Evolutionary conservation across 805 yeast species (phyloP), one percentile per base, ranked within the genome.

Genomic region (Barnettozyma sp.): DNA sequence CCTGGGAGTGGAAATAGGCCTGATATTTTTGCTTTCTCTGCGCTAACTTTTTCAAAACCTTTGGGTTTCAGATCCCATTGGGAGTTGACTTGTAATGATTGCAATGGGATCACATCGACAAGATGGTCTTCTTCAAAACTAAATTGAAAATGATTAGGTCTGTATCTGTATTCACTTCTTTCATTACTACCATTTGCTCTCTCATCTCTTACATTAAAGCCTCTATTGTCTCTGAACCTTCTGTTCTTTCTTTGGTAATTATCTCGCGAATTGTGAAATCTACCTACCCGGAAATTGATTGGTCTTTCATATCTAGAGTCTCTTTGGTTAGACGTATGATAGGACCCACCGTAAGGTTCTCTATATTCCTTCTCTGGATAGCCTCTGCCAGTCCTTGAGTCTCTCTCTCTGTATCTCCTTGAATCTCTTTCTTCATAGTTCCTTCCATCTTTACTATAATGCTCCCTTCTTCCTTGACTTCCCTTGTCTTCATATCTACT

Each of bases 1-100:
- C 87, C 87, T 1, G 92, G 90, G 13, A 73, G 62, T 3, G 88
- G 85, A 49, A 85, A 86, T 3, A 83, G 56, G 0, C 95, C 95
- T 2, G 85, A 72, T 13, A 82, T 60, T 49, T 85, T 86, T 6
- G 92, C 94, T 41, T 80, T 65, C 42, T 78, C 83, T 0, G 92
- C 82, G 2, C 82, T 70, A 2, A 82, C 76, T 6, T 72, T 70
- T 49, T 83, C 92, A 52, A 81, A 81, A 0, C 85, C 90, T 42
- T 66, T 65, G 1, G 94, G 87, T 22, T 69, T 66, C 17, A 71
- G 61, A 34, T 84, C 92, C 94, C 94, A 85, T 33, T 65, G 59
- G 0, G 84, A 66, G 10, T 59, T 49, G 10, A 78, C 62, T 32
- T 62, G 60, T n/a, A 82, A 55, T 30, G 71, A 62, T 28, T 73